Base-by-base conservation (phyloP, 108 stramenopile genomes). In the Bacterosira constricta region DNA sequence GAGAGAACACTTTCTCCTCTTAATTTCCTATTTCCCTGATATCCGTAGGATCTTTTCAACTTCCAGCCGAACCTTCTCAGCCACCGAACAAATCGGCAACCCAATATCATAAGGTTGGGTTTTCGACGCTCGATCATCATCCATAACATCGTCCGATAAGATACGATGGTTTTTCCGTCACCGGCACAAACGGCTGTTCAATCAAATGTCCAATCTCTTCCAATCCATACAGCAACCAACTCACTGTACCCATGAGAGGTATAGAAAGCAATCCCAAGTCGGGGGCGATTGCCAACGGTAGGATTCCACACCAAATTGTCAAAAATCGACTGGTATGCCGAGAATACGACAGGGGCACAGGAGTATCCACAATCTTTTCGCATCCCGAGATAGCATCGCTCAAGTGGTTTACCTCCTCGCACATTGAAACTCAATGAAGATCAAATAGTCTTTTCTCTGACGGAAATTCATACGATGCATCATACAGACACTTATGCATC, bases 151-250 rank as follows among this genome's bases (percentile, higher is more conserved):
- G 6, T 46, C 44, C n/a, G 39, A 64, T 67, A 23, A 63, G 39
- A 70, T 49, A 81, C 26, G 46, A 45, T 27, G 59, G 64, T 44
- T 39, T 59, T 39, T 49, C 73, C 20, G 57, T 63, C 47, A 47
- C 80, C 5, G 71, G 71, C 15, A 80, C 32, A 55, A 89, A 89
- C 8, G 89, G 86, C 57, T 90, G 82, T 65, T 90, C 89, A 65
- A 90, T 90, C 44, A 83, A 67, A 31, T 80, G 81, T 6, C 86
- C 89, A 71, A 90, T 87, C 69, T 90, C 89, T 58, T 84, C 84
- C 37, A 90, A 70, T 17, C 86, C 86, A 52, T 84, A 84, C 36
- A 90, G 64, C 1, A 75, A 69, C 85, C 85, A 90, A 25, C 79
- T 69, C 1, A 69, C 50, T 10, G 81, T 75, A 21, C 44, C 76